These are phyloP conservation scores for Cardiospermum halicacabum DNA, from an alignment of 345 rosid species.

Conservation along the genomic window DNA sequence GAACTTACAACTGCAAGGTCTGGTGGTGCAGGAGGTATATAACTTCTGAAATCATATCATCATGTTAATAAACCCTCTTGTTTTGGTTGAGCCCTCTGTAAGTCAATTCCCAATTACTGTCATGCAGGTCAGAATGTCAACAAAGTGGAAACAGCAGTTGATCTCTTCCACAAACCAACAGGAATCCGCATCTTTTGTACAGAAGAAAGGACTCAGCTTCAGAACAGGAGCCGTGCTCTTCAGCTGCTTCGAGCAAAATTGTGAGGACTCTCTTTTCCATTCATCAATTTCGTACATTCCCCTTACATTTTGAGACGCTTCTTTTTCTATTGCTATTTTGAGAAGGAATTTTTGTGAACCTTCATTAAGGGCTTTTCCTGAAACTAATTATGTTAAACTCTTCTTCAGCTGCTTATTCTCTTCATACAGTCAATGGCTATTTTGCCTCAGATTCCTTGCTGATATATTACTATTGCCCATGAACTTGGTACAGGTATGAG, in stretches of 20 bases:
- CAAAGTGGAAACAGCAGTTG: conserved; percentile 97
- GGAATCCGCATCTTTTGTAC: conserved; percentile 97
- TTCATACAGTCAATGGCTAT: not conserved
- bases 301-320: not conserved
- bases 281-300: not conserved
- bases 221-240: conserved; percentile 70
- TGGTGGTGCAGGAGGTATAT: conserved; percentile 96
- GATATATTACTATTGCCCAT: conserved; percentile 8
- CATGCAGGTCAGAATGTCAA: conserved; percentile 91
- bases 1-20: conserved; percentile 95
- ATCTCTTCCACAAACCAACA: conserved; percentile 87
- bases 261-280: conserved; percentile 33
- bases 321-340: not conserved
- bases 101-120: conserved; percentile 15
- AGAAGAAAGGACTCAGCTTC: conserved; percentile 88
- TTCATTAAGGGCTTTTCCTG: not conserved
- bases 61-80: not conserved
- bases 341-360: not conserved
- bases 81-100: not conserved
- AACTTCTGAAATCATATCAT: conserved; percentile 1
- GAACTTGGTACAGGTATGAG: conserved; percentile 59
- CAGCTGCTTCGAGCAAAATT: conserved; percentile 94
- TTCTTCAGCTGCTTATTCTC: not conserved
- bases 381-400: not conserved
- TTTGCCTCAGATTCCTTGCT: conserved; percentile 8